A percentile compares a stretch with the other conserved stretches of the same genome.
Evolutionary conservation across 2,329 filamentous ascomycete genomes (phyloP).

Genomic region (Harringtonia aguacate): DNA sequence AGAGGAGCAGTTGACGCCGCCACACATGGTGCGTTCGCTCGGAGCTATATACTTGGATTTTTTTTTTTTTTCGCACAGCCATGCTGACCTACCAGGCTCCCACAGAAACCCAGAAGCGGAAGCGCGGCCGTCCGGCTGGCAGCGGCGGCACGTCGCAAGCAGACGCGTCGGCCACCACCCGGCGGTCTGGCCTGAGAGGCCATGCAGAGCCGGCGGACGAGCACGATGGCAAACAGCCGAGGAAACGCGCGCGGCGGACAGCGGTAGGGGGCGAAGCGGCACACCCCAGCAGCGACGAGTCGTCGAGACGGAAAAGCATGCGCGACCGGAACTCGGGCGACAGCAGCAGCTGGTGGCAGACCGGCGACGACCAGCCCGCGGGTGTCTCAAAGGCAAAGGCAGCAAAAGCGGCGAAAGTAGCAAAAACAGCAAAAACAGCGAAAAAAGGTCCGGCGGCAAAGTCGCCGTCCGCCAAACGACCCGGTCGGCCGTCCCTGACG

Average conservation of each 20-base stretch:
- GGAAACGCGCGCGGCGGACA: neutral
- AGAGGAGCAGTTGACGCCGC: too few species aligned
- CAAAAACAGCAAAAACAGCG: neutral
- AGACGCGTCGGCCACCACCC: neutral
- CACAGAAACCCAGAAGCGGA: neutral
- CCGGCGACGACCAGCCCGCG: neutral
- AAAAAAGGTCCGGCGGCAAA: neutral
- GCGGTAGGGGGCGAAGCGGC: neutral
- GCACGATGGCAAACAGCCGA: neutral
- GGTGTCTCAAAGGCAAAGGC: neutral
- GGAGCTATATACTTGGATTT: too few species aligned
- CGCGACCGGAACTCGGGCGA: conserved; percentile 11
- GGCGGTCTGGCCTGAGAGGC: neutral
- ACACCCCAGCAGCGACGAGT: too few species aligned
- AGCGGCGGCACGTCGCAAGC: neutral
- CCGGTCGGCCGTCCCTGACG: neutral
- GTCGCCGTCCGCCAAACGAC: too few species aligned
- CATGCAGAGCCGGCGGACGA: neutral
- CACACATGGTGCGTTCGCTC: too few species aligned
- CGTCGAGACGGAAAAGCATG: conserved; percentile 6
- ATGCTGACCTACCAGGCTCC: too few species aligned
- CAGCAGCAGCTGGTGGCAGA: conserved; percentile 3
- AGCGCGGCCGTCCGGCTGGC: neutral
- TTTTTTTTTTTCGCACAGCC: too few species aligned
- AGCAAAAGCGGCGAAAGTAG: neutral